Conservation (phyloP, 2,329 filamentous ascomycete genomes). For the Dendrostoma leiphaemia region DNA sequence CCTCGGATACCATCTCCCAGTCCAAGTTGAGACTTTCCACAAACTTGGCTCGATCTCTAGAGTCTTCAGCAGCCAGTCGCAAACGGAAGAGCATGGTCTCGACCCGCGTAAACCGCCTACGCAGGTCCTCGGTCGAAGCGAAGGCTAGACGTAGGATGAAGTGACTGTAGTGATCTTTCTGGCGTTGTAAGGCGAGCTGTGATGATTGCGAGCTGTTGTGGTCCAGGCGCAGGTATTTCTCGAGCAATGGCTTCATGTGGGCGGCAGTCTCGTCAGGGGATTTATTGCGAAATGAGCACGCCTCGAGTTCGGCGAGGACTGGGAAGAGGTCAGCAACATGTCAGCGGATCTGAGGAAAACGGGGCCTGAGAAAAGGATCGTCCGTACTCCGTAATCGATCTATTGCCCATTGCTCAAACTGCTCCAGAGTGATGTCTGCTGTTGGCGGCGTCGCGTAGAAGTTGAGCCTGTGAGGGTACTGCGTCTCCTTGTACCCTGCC, state of each 20-base stretch:
- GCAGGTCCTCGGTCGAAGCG: conserved; percentile 83
- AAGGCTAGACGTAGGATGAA: conserved; percentile 96
- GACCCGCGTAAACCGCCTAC: conserved; percentile 79
- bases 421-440: conserved; percentile 89
- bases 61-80: conserved; percentile 74
- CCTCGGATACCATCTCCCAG: conserved; percentile 78
- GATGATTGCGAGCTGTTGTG: conserved; percentile 65
- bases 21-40: conserved; percentile 74
- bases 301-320: conserved; percentile 87
- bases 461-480: conserved; percentile 85
- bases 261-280: conserved; percentile 74
- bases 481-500: conserved; percentile 70
- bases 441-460: conserved; percentile 88
- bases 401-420: conserved; percentile 99
- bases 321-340: conserved; percentile 12
- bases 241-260: conserved; percentile 82
- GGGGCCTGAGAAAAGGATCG: too few species aligned
- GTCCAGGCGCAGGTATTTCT: conserved; percentile 81
- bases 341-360: conserved; percentile 17
- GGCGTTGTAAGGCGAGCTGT: conserved; percentile 68
- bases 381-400: conserved; percentile 74
- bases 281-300: conserved; percentile 93
- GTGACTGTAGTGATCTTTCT: conserved; percentile 96
- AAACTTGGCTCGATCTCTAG: conserved; percentile 71
- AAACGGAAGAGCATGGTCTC: conserved; percentile 89